Evolutionary conservation across 2,329 filamentous ascomycete genomes (phyloP).

Genomic region (Tricladium varicosporioides): DNA sequence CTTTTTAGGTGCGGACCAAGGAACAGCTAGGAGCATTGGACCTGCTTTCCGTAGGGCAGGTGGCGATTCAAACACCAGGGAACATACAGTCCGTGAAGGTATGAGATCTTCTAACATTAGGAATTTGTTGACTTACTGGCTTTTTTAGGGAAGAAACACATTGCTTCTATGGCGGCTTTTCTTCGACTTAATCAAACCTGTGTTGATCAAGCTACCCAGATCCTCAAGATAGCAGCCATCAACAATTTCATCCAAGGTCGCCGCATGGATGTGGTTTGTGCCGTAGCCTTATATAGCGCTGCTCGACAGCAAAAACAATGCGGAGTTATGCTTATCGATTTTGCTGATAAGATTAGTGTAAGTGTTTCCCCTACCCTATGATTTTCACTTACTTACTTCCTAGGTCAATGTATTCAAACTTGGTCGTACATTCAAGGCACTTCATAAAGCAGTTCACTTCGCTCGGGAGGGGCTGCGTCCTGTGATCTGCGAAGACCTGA

Average conservation of each 20-base stretch:
- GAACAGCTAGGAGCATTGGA: conserved; percentile 50
- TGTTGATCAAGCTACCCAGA: conserved; percentile 64
- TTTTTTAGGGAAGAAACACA: conserved; percentile 42
- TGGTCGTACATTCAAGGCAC: conserved; percentile 83
- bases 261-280: conserved; percentile 78
- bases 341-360: conserved; percentile 75
- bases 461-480: conserved; percentile 65
- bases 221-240: conserved; percentile 73
- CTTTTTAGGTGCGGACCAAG: conserved; percentile 82
- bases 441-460: conserved; percentile 69
- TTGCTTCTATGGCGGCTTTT: conserved; percentile 62
- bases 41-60: conserved; percentile 61
- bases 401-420: conserved; percentile 88
- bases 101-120: conserved; percentile 6
- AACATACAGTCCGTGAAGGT: conserved; percentile 56
- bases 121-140: not conserved
- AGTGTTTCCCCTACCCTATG: conserved; percentile 14
- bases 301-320: conserved; percentile 78
- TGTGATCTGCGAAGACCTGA: conserved; percentile 84
- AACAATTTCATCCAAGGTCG: conserved; percentile 84
- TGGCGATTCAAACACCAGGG: conserved; percentile 55
- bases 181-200: conserved; percentile 60
- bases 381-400: conserved; percentile 31
- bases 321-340: conserved; percentile 89
- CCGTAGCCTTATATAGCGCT: conserved; percentile 87